Evolutionary conservation across 495 filamentous ascomycete genomes (phyloP).

Genomic region (Collariella sp.): DNA sequence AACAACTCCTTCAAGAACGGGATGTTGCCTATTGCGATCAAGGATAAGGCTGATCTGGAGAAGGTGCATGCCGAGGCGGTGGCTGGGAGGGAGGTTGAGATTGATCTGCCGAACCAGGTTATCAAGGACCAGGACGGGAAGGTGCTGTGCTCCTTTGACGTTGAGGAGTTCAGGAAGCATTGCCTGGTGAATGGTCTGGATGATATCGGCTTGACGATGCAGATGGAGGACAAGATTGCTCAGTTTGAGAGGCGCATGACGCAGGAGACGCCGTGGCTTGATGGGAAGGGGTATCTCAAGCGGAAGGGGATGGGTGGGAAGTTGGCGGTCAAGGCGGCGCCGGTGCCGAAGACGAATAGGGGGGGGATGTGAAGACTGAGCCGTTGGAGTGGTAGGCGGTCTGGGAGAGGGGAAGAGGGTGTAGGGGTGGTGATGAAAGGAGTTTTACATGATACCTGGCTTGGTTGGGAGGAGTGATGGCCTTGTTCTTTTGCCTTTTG

Average conservation of each 20-base stretch:
- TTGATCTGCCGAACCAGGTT: slow-evolving; percentile 79
- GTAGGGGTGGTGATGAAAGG: no score
- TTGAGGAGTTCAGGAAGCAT: slow-evolving; percentile 87
- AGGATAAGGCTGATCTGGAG: slow-evolving; percentile 54
- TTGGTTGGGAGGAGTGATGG: background rate
- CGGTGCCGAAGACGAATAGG: slow-evolving; percentile 84
- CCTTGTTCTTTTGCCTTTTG: no score
- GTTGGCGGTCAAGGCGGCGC: slow-evolving; percentile 69
- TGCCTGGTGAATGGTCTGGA: slow-evolving; percentile 92
- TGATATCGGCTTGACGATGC: slow-evolving; percentile 91
- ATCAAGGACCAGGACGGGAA: slow-evolving; percentile 69
- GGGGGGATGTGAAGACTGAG: slow-evolving; percentile 76
- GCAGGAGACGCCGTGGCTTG: slow-evolving; percentile 80
- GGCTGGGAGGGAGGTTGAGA: slow-evolving; percentile 77
- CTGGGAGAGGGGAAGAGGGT: background rate
- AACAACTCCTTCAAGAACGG: slow-evolving; percentile 99
- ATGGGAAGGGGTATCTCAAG: slow-evolving; percentile 77
- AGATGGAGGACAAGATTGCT: slow-evolving; percentile 81
- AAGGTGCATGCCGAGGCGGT: slow-evolving; percentile 70
- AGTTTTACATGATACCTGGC: background rate
- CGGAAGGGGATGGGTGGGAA: slow-evolving; percentile 55
- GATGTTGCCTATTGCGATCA: slow-evolving; percentile 83
- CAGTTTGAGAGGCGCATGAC: slow-evolving; percentile 72
- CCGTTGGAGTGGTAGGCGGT: slow-evolving; percentile 74
- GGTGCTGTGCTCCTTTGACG: slow-evolving; percentile 67